phyloP scores from a whole-genome alignment of 73 alveolate genomes.

The Tetrahymena thermophila region DNA sequence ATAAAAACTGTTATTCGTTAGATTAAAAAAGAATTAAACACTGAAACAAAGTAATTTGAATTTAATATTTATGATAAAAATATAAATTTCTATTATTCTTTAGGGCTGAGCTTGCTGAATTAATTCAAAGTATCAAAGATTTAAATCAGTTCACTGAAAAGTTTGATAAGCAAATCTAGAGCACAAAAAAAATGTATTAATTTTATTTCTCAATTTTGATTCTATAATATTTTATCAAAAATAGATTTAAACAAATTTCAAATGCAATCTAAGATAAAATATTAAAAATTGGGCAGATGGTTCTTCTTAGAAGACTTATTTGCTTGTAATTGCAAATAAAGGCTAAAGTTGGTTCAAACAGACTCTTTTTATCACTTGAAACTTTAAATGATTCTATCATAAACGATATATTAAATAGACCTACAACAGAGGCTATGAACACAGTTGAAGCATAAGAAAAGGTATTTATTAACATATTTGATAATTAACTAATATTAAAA shows the following conservation, averaged over 20 bases:
- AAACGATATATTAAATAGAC: conserved; percentile 30
- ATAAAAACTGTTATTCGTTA: not conserved
- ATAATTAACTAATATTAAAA: not conserved
- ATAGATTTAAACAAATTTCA: not conserved
- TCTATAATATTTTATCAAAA: not conserved
- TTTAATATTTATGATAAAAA: not conserved
- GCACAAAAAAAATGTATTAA: not conserved
- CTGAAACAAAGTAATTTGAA: not conserved
- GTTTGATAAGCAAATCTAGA: not conserved
- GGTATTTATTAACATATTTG: not conserved
- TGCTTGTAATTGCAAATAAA: conserved; percentile 12
- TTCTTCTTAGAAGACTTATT: conserved; percentile 19
- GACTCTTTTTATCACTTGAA: conserved; percentile 12
- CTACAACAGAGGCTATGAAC: conserved; percentile 3
- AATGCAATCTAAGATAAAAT: not conserved
- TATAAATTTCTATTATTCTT: not conserved
- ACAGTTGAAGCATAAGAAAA: conserved; percentile 5
- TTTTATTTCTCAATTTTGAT: not conserved
- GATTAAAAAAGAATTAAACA: conserved; percentile 8
- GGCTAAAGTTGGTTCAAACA: conserved; percentile 41
- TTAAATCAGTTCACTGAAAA: not conserved
- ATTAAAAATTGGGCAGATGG: conserved; percentile 18
- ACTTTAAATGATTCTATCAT: conserved; percentile 15
- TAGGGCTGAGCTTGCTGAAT: not conserved
- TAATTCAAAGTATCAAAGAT: not conserved